Conservation (phyloP, 371 early-diverging fungal genomes). For the Dipsacomyces acuminosporus region DNA sequence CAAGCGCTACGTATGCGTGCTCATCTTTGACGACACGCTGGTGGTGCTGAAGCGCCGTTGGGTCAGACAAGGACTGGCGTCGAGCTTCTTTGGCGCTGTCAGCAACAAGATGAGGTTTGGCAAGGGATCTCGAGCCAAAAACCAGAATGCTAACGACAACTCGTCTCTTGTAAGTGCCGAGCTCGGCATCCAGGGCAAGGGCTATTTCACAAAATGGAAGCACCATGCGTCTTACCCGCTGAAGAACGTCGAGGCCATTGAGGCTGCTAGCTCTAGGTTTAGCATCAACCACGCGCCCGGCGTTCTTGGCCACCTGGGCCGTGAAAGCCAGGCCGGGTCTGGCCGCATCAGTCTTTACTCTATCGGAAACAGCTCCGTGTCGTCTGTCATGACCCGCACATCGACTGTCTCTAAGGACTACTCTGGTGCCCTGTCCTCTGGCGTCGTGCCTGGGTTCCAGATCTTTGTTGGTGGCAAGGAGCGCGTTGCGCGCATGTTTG, state of each 20-base stretch:
- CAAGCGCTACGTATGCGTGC: constrained; percentile 56
- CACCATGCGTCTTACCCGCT: constrained; percentile 56
- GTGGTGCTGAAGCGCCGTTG: constrained; percentile 61
- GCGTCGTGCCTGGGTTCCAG: constrained; percentile 49
- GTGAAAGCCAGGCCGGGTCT: constrained; percentile 49
- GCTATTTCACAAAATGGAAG: constrained; percentile 66
- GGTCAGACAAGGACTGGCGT: constrained; percentile 54
- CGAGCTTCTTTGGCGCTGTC: constrained; percentile 52
- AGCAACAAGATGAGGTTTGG: constrained; percentile 47
- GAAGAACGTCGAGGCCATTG: constrained; percentile 54
- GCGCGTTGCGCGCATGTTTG: constrained; percentile 49
- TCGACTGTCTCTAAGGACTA: constrained; percentile 52
- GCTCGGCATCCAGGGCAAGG: constrained; percentile 54
- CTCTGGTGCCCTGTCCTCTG: constrained; percentile 49
- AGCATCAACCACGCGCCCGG: constrained; percentile 44
- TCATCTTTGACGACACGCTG: constrained; percentile 58
- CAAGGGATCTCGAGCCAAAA: constrained; percentile 37
- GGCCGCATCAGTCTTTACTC: constrained; percentile 47
- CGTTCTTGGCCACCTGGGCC: constrained; percentile 41
- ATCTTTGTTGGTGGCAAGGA: constrained; percentile 51
- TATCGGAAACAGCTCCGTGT: constrained; percentile 47
- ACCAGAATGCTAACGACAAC: constrained; percentile 35
- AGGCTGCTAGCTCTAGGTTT: constrained; percentile 52
- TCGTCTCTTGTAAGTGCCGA: constrained; percentile 49
- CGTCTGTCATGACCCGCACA: constrained; percentile 51